phyloP scores from a whole-genome alignment of 345 rosid species.

The Heritiera fomes region DNA sequence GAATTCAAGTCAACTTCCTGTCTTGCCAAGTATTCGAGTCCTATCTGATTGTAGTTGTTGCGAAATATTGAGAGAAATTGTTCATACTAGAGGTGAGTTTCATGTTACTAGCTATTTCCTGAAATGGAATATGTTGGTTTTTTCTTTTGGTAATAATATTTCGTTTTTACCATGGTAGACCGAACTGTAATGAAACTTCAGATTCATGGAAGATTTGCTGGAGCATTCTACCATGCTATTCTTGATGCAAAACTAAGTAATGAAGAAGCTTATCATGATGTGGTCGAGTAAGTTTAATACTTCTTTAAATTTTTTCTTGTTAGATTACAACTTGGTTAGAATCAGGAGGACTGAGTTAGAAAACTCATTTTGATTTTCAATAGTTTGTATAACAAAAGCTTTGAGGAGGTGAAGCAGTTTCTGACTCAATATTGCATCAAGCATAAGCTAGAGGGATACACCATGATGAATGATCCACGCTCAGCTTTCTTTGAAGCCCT shows the following conservation, averaged over 20 bases:
- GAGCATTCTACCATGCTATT: slow-evolving; percentile 3
- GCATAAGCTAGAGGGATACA: slow-evolving; percentile 37
- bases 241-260: not conserved
- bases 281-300: not conserved
- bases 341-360: not conserved
- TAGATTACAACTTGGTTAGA: not conserved
- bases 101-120: not conserved
- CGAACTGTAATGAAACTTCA: not conserved
- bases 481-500: slow-evolving; percentile 48
- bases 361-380: not conserved
- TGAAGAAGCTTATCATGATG: not conserved
- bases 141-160: not conserved
- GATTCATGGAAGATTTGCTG: slow-evolving; percentile 8
- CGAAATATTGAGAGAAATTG: slow-evolving; percentile 7
- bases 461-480: slow-evolving; percentile 47
- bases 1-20: not conserved
- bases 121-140: not conserved
- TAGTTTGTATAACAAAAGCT: slow-evolving; percentile 44
- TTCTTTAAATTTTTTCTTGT: not conserved
- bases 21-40: too few species aligned
- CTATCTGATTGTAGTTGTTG: not conserved
- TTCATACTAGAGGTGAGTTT: not conserved
- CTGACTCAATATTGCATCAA: slow-evolving; percentile 44
- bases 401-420: slow-evolving; percentile 44
- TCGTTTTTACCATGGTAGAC: not conserved